Base-by-base conservation (phyloP, 2,329 filamentous ascomycete species). In the Daldinia sp. region DNA sequence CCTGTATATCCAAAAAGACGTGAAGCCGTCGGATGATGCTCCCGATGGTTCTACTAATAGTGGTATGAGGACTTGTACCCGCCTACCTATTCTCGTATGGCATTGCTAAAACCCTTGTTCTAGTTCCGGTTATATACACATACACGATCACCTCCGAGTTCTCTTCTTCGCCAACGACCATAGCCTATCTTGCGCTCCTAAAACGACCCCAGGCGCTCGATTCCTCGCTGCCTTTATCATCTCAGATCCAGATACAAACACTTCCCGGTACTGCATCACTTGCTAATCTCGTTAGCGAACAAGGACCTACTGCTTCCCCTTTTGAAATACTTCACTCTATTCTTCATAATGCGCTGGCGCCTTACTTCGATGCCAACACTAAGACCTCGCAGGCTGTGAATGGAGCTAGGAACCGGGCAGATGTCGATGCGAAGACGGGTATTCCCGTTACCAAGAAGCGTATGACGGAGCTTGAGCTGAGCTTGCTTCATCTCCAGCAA, bases 391-490 rank as follows among this genome's bases (percentile, higher is more conserved):
- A 93, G 74, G 79, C 86, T 51, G 80, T 81, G 59, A 86, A 85
- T 73, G 87, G 88, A 13, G 81, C 83, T 56, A 90, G 92, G 74
- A 89, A 88, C 67, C 88, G 93, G 72, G 87, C 90, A 17, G 94
- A 98, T 73, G 88, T 92, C 51, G 95, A 98, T 74, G 89, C 92
- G 43, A 96, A 96, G 81, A 96, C 93, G 15, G 95, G 95, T 63
- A 94, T 99, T 66, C 93, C 95, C 13, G 93, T 94, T n/a, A 94
- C 95, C 17, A 97, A 97, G 83, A 97, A 97, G 85, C 92, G 93
- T 74, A 90, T 98, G 77, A 95, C 94, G 51, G 96, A 99, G 77
- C 80, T 99, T 70, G 94, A 97, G 77, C 84, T 97, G 71, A 95
- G 91, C 70, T 81, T 99, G 72, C 85, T 93, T 60, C 94, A 99